Evolutionary conservation across 345 rosid genomes (phyloP), one percentile per base, ranked within the genome.

Genomic region (Mangifera indica): DNA sequence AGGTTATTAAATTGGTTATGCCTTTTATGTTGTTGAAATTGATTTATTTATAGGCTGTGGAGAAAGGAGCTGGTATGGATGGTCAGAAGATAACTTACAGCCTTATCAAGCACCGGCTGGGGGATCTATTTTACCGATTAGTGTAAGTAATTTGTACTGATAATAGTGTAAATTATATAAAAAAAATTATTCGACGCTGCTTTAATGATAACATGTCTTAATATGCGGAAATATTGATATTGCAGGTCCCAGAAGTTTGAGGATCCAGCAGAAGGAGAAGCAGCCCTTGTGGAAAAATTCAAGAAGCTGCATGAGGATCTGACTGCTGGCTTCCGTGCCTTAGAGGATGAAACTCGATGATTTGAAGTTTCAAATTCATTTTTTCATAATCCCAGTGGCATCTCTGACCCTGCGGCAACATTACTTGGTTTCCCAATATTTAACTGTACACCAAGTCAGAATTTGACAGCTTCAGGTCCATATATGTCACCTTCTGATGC

Each of bases 211-310:
- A 25, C 58, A 54, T 56, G 37, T 32, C 66, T 29, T 67, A 72
- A 63, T 67, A 54, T 49, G 26, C 44, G n/a, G 24, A 66, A 69
- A 52, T 40, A 14, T 76, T 26, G 22, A 55, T 22, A 66, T 10
- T 77, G 65, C 91, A 96, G 98, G 84, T 93, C 98, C 63, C 95
- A 93, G 88, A 91, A 91, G 80, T 96, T 93, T 60, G 98, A 96
- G 87, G 99, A 96, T 76, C 98, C 99, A 32, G 98, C 97, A 7
- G 99, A 96, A 84, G 99, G 99, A 53, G 99, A 93, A 83, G 89
- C 76, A 57, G 85, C 87, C 13, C 89, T 96, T 5, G 93, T 93
- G 72, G 97, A 81, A 2, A 96, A 96, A 80, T 93, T 93, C 87
- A 72, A 66, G 71, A 93, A 93, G 86, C 82, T 96, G 80, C 81